These are phyloP conservation scores for Cyberlindnera saturnus DNA, from an alignment of 805 yeast genomes.

Conservation along the genomic window DNA sequence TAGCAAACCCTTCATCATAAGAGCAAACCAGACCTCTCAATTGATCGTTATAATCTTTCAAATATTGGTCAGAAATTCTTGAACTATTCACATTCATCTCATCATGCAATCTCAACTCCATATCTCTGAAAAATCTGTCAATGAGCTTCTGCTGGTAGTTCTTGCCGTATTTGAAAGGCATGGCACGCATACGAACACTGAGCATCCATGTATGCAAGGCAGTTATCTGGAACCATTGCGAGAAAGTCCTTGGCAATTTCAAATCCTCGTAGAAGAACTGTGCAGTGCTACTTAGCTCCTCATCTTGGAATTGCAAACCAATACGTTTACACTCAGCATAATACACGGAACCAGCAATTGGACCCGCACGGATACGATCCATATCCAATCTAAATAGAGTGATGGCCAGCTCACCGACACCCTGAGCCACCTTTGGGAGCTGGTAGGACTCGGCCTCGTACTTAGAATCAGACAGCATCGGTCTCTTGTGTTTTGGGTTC, in stretches of 20 bases:
- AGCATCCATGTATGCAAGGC: conserved; percentile 90
- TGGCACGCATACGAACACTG: conserved; percentile 90
- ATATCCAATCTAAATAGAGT: conserved; percentile 68
- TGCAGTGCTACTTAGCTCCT: conserved; percentile 66
- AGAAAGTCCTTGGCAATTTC: conserved; percentile 76
- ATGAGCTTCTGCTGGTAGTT: conserved; percentile 89
- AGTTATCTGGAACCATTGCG: conserved; percentile 96
- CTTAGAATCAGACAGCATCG: conserved; percentile 30
- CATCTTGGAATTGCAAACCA: conserved; percentile 71
- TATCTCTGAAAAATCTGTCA: conserved; percentile 83
- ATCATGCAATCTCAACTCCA: conserved; percentile 77
- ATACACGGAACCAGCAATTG: conserved; percentile 86
- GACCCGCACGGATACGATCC: conserved; percentile 90
- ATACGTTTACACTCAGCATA: conserved; percentile 83
- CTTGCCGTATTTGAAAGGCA: conserved; percentile 85
- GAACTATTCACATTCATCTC: conserved; percentile 83
- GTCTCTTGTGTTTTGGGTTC: conserved; percentile 27
- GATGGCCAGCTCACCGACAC: conserved; percentile 60
- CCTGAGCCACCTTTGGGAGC: conserved; percentile 45
- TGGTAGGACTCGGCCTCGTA: conserved; percentile 32
- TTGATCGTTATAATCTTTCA: conserved; percentile 87
- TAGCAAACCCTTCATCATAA: conserved; percentile 85
- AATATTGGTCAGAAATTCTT: conserved; percentile 74
- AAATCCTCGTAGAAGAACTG: conserved; percentile 80
- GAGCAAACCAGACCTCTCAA: conserved; percentile 83